Percentiles rank a stretch among this genome's conserved stretches.
phyloP scores from a whole-genome alignment of 1,284 basidiomycete genomes.

The Phaffia rhodozyma region DNA sequence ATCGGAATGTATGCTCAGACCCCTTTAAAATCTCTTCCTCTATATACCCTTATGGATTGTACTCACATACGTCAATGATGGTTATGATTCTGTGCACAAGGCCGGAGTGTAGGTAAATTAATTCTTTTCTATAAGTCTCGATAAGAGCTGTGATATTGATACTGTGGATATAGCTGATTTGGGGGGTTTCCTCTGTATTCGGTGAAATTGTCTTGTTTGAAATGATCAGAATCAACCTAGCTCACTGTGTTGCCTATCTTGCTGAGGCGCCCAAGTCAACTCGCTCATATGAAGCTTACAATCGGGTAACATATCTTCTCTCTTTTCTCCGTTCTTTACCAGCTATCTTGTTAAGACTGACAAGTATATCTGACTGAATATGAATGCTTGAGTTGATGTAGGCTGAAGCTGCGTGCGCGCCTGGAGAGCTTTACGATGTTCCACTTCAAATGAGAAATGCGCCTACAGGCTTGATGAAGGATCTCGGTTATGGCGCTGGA shows the following conservation, averaged over 20 bases:
- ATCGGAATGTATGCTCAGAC: slow-evolving; percentile 48
- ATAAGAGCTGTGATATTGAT: slow-evolving; percentile 32
- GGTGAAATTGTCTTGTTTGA: slow-evolving; percentile 24
- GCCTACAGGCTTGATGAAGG: slow-evolving; percentile 68
- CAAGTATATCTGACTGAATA: not conserved
- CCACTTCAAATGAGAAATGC: slow-evolving; percentile 76
- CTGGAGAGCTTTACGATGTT: slow-evolving; percentile 48
- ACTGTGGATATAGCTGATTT: not conserved
- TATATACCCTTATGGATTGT: not conserved
- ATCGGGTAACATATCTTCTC: slow-evolving; percentile 31
- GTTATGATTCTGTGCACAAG: not conserved
- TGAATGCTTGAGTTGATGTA: slow-evolving; percentile 17
- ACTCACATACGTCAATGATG: not conserved
- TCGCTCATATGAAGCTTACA: slow-evolving; percentile 62
- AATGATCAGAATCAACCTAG: slow-evolving; percentile 51
- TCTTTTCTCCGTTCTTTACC: not conserved
- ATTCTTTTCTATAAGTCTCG: not conserved
- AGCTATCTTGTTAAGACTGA: not conserved
- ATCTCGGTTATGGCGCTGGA: slow-evolving; percentile 58
- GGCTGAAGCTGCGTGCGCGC: slow-evolving; percentile 51
- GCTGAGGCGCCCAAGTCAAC: slow-evolving; percentile 74
- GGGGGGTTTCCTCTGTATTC: not conserved
- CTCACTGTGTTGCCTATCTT: slow-evolving; percentile 69
- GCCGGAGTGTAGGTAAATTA: slow-evolving; percentile 45
- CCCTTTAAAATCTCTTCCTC: not conserved